A percentile compares a stretch with the other conserved stretches of the same genome.
Conservation (phyloP, 345 rosid species). For the Linum lewisii region DNA sequence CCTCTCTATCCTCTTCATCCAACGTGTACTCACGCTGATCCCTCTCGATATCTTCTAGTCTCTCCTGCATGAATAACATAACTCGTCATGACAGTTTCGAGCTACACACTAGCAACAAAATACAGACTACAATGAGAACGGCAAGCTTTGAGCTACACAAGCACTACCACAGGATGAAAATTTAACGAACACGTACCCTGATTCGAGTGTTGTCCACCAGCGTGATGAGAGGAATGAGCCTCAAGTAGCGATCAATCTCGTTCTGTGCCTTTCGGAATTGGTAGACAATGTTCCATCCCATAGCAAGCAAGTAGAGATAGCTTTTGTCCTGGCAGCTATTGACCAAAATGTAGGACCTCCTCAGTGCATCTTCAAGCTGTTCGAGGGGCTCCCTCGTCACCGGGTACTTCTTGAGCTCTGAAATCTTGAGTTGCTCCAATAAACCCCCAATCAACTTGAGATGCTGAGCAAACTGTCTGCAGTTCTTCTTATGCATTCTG, state of each 20-base stretch:
- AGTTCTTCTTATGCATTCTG: conserved; percentile 91
- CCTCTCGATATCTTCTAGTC: conserved; percentile 73
- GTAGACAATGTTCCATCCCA: conserved; percentile 99
- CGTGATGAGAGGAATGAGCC: conserved; percentile 86
- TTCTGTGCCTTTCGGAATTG: conserved; percentile 90
- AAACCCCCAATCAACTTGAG: conserved; percentile 83
- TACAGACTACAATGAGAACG: too few species aligned
- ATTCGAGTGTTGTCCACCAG: conserved; percentile 94
- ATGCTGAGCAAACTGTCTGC: conserved; percentile 90
- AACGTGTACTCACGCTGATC: conserved; percentile 86
- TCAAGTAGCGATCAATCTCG: conserved; percentile 89
- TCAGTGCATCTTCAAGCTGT: conserved; percentile 85
- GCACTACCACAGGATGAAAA: too few species aligned
- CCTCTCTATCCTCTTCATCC: conserved; percentile 83
- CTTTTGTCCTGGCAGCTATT: conserved; percentile 89
- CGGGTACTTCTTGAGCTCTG: conserved; percentile 87
- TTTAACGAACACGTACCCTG: conserved; percentile 53
- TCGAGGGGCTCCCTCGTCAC: conserved; percentile 97
- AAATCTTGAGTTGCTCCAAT: conserved; percentile 75
- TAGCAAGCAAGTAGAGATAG: conserved; percentile 85
- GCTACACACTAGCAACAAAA: too few species aligned
- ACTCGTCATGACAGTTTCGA: conserved; percentile 6
- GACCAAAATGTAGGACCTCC: conserved; percentile 73
- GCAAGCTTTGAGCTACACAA: too few species aligned
- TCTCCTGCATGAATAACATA: conserved; percentile 44